phyloP scores from a whole-genome alignment of 306 rosid genomes.

The Sphenostylis stenocarpa region DNA sequence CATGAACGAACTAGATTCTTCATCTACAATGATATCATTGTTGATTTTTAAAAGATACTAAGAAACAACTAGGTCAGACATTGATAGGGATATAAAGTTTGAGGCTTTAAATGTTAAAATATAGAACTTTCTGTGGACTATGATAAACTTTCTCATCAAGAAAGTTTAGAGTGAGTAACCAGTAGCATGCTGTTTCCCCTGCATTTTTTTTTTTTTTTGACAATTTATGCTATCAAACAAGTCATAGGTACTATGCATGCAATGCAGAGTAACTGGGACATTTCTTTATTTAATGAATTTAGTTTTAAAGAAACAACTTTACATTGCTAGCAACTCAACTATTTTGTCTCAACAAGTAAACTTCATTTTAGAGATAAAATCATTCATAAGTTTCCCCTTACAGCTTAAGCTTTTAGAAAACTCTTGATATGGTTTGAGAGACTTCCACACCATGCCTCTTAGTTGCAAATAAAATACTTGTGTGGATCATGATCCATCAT shows the following conservation, averaged over 20 bases:
- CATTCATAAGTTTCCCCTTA: background rate
- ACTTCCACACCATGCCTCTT: background rate
- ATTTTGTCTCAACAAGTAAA: background rate
- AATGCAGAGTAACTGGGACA: background rate
- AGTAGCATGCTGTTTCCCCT: slow-evolving; percentile 9
- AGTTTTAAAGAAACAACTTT: background rate
- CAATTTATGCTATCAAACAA: background rate
- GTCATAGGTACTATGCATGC: background rate
- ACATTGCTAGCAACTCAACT: background rate
- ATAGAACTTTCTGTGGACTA: background rate
- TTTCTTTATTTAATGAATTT: background rate
- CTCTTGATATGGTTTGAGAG: background rate
- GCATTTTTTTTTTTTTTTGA: background rate
- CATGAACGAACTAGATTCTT: background rate
- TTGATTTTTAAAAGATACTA: background rate
- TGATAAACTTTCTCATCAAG: slow-evolving; percentile 11
- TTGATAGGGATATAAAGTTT: background rate
- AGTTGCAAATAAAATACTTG: background rate
- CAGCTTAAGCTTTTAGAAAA: too few relatives aligned
- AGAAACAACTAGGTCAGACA: background rate
- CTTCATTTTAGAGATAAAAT: background rate
- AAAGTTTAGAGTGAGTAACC: background rate
- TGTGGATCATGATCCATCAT: background rate
- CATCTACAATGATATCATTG: background rate
- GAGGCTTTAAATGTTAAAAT: background rate